These are phyloP conservation scores for Plenodomus lindquistii DNA, from an alignment of 2,329 filamentous ascomycete genomes.

Conservation along the genomic window DNA sequence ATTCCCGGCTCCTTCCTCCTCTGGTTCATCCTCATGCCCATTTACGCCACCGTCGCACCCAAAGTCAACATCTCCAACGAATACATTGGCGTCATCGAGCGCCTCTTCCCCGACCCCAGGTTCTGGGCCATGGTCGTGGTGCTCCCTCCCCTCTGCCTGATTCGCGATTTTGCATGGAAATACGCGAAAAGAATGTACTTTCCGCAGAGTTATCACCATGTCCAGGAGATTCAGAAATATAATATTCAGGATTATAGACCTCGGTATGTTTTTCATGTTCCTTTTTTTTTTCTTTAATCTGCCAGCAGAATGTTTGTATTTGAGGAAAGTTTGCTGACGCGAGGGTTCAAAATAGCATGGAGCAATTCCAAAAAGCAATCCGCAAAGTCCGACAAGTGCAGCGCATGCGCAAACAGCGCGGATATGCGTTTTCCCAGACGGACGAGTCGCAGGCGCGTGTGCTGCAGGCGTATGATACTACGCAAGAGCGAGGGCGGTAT, in stretches of 20 bases:
- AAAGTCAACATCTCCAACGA: constrained; percentile 80
- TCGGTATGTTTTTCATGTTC: constrained; percentile 72
- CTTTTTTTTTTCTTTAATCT: neutral
- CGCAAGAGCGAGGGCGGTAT: constrained; percentile 84
- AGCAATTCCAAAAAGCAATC: constrained; percentile 99
- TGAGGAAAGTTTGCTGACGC: neutral
- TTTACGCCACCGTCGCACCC: constrained; percentile 84
- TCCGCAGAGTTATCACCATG: constrained; percentile 94
- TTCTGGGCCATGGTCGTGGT: constrained; percentile 92
- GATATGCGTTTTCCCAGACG: constrained; percentile 96
- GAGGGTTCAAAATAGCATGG: constrained; percentile 68
- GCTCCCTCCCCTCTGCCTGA: constrained; percentile 77
- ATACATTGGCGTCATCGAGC: constrained; percentile 81
- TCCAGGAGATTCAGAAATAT: constrained; percentile 99
- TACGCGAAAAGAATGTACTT: constrained; percentile 97
- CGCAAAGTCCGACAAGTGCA: constrained; percentile 97
- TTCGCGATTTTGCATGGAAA: constrained; percentile 94
- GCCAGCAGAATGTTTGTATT: neutral
- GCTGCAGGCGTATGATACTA: constrained; percentile 97
- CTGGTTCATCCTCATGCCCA: constrained; percentile 88
- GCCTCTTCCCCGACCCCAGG: constrained; percentile 76
- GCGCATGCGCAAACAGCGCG: constrained; percentile 98
- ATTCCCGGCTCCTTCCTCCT: constrained; percentile 92
- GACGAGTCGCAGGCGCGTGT: constrained; percentile 95
- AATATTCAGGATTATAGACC: constrained; percentile 99